Conservation (phyloP, 2,329 filamentous ascomycete species). For the Aspergillus sp. region DNA sequence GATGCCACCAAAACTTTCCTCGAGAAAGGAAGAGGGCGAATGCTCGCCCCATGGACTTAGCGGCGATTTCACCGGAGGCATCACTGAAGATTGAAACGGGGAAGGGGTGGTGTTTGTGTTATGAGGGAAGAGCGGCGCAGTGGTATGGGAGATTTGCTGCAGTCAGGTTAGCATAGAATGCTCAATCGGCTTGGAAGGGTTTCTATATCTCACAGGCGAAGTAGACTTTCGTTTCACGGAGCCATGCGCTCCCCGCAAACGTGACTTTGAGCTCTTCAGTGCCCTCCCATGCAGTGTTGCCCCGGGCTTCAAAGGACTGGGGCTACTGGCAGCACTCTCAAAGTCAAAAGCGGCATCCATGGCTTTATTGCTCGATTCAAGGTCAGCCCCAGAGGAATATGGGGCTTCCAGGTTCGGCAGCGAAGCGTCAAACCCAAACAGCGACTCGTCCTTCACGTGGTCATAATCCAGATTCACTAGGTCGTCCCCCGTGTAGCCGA, state of each 20-base stretch:
- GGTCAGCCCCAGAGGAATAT: slow-evolving; percentile 33
- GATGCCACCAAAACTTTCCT: slow-evolving; percentile 48
- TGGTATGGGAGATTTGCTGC: slow-evolving; percentile 24
- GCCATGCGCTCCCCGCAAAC: slow-evolving; percentile 28
- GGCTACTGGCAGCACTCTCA: slow-evolving; percentile 49
- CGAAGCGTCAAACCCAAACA: slow-evolving; percentile 40
- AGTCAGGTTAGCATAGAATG: slow-evolving; percentile 11
- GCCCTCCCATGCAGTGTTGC: slow-evolving; percentile 23
- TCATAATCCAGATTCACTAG: slow-evolving; percentile 40
- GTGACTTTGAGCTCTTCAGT: slow-evolving; percentile 26
- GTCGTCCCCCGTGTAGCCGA: slow-evolving; percentile 35
- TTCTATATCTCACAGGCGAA: slow-evolving; percentile 30
- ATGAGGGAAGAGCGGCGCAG: slow-evolving; percentile 35
- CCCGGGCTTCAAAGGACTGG: slow-evolving; percentile 41
- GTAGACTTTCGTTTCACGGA: slow-evolving; percentile 23
- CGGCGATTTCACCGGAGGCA: slow-evolving; percentile 33
- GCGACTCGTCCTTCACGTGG: slow-evolving; percentile 39
- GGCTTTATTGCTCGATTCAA: slow-evolving; percentile 47
- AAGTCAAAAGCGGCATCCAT: slow-evolving; percentile 52
- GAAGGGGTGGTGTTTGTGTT: slow-evolving; percentile 33
- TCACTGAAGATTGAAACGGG: slow-evolving; percentile 34
- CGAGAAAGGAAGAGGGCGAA: slow-evolving; percentile 45
- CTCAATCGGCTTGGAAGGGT: not conserved
- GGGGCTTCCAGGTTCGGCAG: slow-evolving; percentile 34
- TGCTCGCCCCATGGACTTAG: slow-evolving; percentile 41